Conservation (phyloP, 1,139 yeast genomes). For the Magnusiomyces ingens region DNA sequence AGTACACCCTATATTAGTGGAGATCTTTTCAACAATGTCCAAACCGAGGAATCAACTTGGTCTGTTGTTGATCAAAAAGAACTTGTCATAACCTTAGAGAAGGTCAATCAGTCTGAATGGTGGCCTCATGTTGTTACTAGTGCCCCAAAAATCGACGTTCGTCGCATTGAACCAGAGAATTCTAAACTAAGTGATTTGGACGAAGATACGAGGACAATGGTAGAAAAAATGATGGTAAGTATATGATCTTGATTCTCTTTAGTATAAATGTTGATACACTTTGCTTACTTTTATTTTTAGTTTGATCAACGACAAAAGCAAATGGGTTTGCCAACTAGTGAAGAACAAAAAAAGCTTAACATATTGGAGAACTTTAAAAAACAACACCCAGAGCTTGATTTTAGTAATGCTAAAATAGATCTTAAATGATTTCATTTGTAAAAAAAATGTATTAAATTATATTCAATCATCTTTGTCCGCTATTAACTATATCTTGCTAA, state of each 20-base stretch:
- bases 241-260: background rate
- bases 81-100: conserved; percentile 36
- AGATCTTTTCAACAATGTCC: conserved; percentile 32
- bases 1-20: conserved; percentile 30
- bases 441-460: background rate
- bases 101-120: conserved; percentile 37
- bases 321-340: conserved; percentile 34
- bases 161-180: conserved; percentile 38
- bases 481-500: too few species aligned
- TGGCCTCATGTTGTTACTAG: conserved; percentile 41
- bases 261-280: background rate
- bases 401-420: conserved; percentile 26
- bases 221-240: conserved; percentile 41
- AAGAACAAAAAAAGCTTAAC: conserved; percentile 33
- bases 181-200: conserved; percentile 39
- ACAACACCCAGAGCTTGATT: conserved; percentile 41
- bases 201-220: conserved; percentile 39
- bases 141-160: conserved; percentile 40
- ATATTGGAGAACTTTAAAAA: conserved; percentile 35
- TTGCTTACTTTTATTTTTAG: conserved; percentile 7
- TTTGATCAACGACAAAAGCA: conserved; percentile 39
- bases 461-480: too few species aligned
- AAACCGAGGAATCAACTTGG: conserved; percentile 39
- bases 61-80: conserved; percentile 36
- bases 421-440: background rate